Evolutionary conservation across 805 yeast species (phyloP).

Genomic region (Candida parachauliodes): DNA sequence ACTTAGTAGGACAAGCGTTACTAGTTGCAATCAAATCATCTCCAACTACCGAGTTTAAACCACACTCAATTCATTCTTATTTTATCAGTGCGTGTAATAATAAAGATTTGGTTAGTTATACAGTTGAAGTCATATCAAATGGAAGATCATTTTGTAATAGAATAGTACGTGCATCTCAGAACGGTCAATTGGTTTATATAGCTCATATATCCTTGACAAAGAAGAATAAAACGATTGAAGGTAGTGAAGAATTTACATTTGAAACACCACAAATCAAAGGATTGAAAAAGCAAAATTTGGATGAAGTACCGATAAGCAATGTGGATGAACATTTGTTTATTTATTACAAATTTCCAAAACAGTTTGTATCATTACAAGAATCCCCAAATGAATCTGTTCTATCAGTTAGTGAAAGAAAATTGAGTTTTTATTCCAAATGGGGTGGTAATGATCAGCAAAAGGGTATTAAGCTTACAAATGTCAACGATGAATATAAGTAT

Average conservation of each 20-base stretch:
- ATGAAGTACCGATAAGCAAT: conserved; percentile 10
- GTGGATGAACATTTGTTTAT: conserved; percentile 9
- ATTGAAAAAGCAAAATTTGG: conserved; percentile 19
- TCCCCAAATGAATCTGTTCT: background rate
- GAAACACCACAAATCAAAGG: conserved; percentile 29
- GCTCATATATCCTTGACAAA: conserved; percentile 33
- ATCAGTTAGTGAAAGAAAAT: conserved; percentile 9
- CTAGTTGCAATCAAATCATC: conserved; percentile 27
- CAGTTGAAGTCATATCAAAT: conserved; percentile 28
- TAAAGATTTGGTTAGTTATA: conserved; percentile 22
- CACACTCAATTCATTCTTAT: conserved; percentile 34
- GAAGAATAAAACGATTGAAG: conserved; percentile 16
- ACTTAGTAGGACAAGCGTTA: conserved; percentile 33
- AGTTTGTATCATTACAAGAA: conserved; percentile 23
- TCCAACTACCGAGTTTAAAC: conserved; percentile 24
- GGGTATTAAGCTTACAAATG: conserved; percentile 11
- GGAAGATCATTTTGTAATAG: conserved; percentile 37
- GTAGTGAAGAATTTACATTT: conserved; percentile 19
- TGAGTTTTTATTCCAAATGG: conserved; percentile 27
- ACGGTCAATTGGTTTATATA: conserved; percentile 20
- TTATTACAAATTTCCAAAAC: conserved; percentile 15
- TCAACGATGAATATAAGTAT: conserved; percentile 31
- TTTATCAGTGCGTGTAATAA: conserved; percentile 21
- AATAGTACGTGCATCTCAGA: conserved; percentile 23
- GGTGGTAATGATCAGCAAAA: conserved; percentile 16